Percentiles rank a stretch among this genome's conserved stretches.
Conservation (phyloP, 2,329 filamentous ascomycete genomes). For the Periconia macrospinosa region DNA sequence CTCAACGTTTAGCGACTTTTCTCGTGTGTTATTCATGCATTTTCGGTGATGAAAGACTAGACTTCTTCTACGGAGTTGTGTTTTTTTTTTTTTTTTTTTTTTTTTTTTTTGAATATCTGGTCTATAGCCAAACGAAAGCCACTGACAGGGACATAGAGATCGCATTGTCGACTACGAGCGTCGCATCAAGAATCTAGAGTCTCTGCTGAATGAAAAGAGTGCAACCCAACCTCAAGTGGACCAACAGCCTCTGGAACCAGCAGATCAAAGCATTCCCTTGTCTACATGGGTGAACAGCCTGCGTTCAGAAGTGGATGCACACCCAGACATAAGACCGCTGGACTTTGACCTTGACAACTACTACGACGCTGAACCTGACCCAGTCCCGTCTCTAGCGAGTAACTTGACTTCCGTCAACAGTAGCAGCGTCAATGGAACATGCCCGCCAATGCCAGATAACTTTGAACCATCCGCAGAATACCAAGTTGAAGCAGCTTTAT, state of each 20-base stretch:
- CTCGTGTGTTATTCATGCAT: too few relatives aligned
- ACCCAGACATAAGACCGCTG: conserved; percentile 11
- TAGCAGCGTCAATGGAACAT: neutral
- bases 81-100: too few relatives aligned
- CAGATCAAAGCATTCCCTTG: conserved; percentile 14
- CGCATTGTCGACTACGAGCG: conserved; percentile 27
- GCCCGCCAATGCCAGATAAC: neutral
- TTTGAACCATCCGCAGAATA: conserved; percentile 14
- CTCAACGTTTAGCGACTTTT: neutral
- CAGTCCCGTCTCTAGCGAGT: neutral
- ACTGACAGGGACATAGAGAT: conserved; percentile 3
- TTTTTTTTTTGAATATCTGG: too few relatives aligned
- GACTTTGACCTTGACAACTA: conserved; percentile 15
- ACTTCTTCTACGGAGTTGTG: too few relatives aligned
- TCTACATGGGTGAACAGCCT: conserved; percentile 22
- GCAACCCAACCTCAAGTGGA: conserved; percentile 20
- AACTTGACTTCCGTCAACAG: neutral
- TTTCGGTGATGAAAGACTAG: too few relatives aligned
- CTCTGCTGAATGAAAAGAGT: conserved; percentile 23
- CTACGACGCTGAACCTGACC: neutral
- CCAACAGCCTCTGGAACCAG: conserved; percentile 17
- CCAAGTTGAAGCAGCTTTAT: conserved; percentile 16
- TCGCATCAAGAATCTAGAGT: conserved; percentile 24
- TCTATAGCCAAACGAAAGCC: too few relatives aligned
- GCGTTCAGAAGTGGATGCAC: conserved; percentile 19